Evolutionary conservation across 768 basidiomycete genomes (phyloP).

Genomic region (Lactarius vividus): DNA sequence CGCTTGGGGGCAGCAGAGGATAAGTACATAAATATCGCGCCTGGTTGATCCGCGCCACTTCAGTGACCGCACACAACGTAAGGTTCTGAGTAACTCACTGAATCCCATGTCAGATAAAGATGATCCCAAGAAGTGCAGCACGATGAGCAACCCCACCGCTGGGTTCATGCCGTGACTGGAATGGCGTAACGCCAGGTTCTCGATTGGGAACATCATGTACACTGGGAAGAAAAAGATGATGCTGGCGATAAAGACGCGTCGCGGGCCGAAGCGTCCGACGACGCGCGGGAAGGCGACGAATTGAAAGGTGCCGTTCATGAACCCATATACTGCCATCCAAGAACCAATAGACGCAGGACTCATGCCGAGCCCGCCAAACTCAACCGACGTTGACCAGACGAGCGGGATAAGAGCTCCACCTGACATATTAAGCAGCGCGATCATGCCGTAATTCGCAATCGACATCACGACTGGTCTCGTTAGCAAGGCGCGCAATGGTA

Average conservation of each 20-base stretch:
- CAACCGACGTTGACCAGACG: conserved; percentile 44
- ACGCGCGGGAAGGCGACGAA: conserved; percentile 39
- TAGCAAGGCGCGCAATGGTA: conserved; percentile 38
- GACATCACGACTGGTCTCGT: conserved; percentile 40
- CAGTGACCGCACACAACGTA: not conserved
- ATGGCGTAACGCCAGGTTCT: conserved; percentile 11
- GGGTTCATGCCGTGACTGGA: not conserved
- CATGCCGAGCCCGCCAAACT: conserved; percentile 41
- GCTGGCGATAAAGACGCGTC: conserved; percentile 33
- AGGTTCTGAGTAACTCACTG: not conserved
- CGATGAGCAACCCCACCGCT: not conserved
- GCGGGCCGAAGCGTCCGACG: conserved; percentile 38
- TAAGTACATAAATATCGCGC: conserved; percentile 68
- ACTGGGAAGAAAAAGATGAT: conserved; percentile 30
- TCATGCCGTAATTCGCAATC: conserved; percentile 42
- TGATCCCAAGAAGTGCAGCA: conserved; percentile 12
- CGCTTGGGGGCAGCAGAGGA: conserved; percentile 58
- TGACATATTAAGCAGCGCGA: conserved; percentile 43
- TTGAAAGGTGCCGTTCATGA: conserved; percentile 40
- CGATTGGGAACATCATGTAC: conserved; percentile 34
- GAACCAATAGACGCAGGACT: conserved; percentile 40
- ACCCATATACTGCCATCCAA: conserved; percentile 38
- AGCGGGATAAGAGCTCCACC: conserved; percentile 42
- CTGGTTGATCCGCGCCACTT: conserved; percentile 37
- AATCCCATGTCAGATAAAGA: conserved; percentile 15